Evolutionary conservation across 768 basidiomycete species (phyloP).

Genomic region (Cytidiella melzeri): DNA sequence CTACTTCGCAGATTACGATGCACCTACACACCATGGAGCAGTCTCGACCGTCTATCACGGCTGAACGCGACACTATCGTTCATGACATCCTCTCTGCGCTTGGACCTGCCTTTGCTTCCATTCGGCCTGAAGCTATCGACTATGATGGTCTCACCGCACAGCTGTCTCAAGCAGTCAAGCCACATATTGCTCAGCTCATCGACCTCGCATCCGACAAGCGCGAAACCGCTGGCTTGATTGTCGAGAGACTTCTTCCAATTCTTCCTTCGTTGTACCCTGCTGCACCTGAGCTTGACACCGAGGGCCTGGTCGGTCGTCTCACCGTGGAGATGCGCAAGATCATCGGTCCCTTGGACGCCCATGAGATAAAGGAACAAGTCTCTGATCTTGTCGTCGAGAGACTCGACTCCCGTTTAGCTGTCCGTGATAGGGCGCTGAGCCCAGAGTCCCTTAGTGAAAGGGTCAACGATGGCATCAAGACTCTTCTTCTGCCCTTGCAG

Average conservation of each 20-base stretch:
- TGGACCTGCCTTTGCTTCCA: conserved; percentile 51
- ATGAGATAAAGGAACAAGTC: conserved; percentile 85
- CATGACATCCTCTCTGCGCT: conserved; percentile 54
- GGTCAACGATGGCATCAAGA: conserved; percentile 47
- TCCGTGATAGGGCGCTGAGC: conserved; percentile 67
- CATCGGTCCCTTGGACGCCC: conserved; percentile 73
- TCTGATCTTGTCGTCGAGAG: conserved; percentile 85
- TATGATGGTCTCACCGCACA: conserved; percentile 71
- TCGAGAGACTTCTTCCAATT: conserved; percentile 64
- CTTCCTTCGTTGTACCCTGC: conserved; percentile 38
- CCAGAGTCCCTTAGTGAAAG: conserved; percentile 50
- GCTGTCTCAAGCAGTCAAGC: conserved; percentile 81
- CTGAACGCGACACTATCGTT: conserved; percentile 54
- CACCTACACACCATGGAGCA: conserved; percentile 49
- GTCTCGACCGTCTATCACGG: conserved; percentile 31
- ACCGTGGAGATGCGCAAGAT: conserved; percentile 64
- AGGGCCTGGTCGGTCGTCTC: conserved; percentile 51
- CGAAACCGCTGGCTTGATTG: conserved; percentile 78
- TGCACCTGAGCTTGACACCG: conserved; percentile 40
- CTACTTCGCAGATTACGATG: conserved; percentile 50
- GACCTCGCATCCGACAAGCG: conserved; percentile 86
- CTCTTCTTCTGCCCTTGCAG: conserved; percentile 33
- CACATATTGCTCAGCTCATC: conserved; percentile 83
- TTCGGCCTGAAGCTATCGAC: conserved; percentile 65
- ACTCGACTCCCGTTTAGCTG: conserved; percentile 72